A percentile compares a stretch with the other conserved stretches of the same genome.
phyloP scores from a whole-genome alignment of 2,329 filamentous ascomycete species.

The Diaporthe amygdali region DNA sequence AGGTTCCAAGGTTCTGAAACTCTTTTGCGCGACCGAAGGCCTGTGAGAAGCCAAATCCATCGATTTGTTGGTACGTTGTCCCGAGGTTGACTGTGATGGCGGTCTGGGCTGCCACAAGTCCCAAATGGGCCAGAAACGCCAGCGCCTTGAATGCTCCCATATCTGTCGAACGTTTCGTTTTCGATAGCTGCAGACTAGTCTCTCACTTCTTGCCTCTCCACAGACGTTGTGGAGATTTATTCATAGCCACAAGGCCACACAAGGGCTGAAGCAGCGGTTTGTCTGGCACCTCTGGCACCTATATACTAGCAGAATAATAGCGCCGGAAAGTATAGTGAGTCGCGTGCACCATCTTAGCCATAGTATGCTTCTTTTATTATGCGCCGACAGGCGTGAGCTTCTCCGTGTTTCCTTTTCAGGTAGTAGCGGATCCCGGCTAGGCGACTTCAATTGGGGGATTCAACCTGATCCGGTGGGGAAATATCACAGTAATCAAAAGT shows the following conservation, averaged over 20 bases:
- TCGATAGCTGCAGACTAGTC: too few species aligned
- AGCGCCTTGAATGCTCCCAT: not conserved
- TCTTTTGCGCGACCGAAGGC: conserved; percentile 50
- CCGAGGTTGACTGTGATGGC: conserved; percentile 35
- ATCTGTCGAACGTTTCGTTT: not conserved
- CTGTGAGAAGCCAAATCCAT: conserved; percentile 55
- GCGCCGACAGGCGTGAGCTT: not conserved
- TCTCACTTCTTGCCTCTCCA: not conserved
- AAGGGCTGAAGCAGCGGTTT: not conserved
- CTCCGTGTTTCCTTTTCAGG: not conserved
- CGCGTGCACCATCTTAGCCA: not conserved
- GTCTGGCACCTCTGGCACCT: not conserved
- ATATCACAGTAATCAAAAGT: not conserved
- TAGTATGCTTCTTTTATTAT: not conserved
- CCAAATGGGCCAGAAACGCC: not conserved
- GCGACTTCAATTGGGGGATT: not conserved
- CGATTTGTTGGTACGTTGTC: conserved; percentile 42
- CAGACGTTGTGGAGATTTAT: not conserved
- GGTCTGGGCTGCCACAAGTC: conserved; percentile 27
- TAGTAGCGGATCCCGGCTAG: not conserved
- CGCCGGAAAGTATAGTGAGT: not conserved
- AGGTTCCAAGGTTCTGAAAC: conserved; percentile 38
- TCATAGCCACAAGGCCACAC: not conserved
- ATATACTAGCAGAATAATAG: not conserved
- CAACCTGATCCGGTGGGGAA: not conserved